phyloP scores from a whole-genome alignment of 768 basidiomycete genomes.

The Russula ochroleuca region DNA sequence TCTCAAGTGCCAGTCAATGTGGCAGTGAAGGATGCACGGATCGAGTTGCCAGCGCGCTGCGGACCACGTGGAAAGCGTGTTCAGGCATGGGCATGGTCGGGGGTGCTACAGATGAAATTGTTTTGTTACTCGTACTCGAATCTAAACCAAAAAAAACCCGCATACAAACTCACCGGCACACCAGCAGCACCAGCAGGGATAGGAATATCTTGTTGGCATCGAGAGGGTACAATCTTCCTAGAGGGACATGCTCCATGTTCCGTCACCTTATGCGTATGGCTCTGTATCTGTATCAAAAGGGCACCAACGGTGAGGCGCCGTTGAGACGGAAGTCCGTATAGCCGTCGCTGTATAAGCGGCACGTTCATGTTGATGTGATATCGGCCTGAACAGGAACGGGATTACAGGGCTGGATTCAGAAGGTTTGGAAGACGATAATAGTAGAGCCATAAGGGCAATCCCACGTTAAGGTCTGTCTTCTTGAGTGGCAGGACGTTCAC shows the following conservation, averaged over 20 bases:
- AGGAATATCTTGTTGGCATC: slow-evolving; percentile 42
- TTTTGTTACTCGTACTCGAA: not conserved
- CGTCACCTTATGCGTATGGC: no score
- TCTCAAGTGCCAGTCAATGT: slow-evolving; percentile 32
- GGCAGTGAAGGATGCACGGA: slow-evolving; percentile 32
- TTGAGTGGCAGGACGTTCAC: not conserved
- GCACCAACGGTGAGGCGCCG: no score
- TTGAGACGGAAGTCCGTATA: no score
- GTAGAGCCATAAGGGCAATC: not conserved
- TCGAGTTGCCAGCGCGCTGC: slow-evolving; percentile 27
- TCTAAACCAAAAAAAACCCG: no score
- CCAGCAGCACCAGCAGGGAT: not conserved
- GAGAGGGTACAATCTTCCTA: slow-evolving; percentile 43
- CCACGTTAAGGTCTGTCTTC: slow-evolving; percentile 9
- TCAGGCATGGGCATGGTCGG: not conserved
- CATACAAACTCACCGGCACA: not conserved
- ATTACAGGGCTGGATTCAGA: not conserved
- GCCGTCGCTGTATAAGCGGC: no score
- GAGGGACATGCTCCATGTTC: slow-evolving; percentile 35
- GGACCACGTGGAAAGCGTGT: slow-evolving; percentile 23
- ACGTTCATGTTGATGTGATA: no score
- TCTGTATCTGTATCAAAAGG: no score
- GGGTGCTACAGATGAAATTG: not conserved
- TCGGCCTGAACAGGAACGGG: not conserved
- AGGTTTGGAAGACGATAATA: not conserved